Percentiles rank a stretch among this genome's conserved stretches.
These are phyloP conservation scores for Fomitopsis palustris DNA, from an alignment of 1,284 basidiomycete genomes.

Conservation along the genomic window DNA sequence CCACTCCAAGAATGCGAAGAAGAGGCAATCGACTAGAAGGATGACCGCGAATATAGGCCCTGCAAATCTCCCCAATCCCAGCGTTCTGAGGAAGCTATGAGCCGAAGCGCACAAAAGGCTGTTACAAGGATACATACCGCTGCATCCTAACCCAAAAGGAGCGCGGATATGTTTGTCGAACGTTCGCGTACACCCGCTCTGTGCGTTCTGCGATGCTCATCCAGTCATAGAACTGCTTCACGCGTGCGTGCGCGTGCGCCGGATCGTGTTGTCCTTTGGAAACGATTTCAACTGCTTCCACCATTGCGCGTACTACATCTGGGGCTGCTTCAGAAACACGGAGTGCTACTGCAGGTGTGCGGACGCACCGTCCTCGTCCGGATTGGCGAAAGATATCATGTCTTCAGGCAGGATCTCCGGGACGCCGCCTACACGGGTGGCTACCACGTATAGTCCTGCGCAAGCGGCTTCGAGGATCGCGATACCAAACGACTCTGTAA, in stretches of 20 bases:
- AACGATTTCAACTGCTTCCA: constrained; percentile 76
- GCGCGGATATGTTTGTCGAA: constrained; percentile 55
- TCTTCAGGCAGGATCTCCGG: constrained; percentile 93
- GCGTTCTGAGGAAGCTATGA: constrained; percentile 43
- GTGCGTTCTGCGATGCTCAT: constrained; percentile 75
- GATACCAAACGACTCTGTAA: constrained; percentile 97
- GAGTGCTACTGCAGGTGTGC: not conserved
- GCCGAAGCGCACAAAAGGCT: not conserved
- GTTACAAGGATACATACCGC: constrained; percentile 42
- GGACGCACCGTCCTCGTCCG: constrained; percentile 71
- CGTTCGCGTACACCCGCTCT: constrained; percentile 78
- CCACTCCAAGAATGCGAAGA: constrained; percentile 76
- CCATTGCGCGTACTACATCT: constrained; percentile 87
- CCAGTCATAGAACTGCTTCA: constrained; percentile 90
- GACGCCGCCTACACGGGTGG: constrained; percentile 92
- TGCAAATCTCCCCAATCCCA: constrained; percentile 67
- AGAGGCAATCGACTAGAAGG: constrained; percentile 76
- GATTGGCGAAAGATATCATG: constrained; percentile 92
- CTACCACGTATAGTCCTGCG: constrained; percentile 91
- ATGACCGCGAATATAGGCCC: constrained; percentile 81
- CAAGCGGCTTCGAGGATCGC: constrained; percentile 96
- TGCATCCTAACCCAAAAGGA: constrained; percentile 71
- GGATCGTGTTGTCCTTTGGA: constrained; percentile 74
- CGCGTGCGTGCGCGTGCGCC: constrained; percentile 68
- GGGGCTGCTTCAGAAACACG: too few relatives aligned